phyloP scores from a whole-genome alignment of 148 eudicot genomes.

The Rhododendron griersonianum region DNA sequence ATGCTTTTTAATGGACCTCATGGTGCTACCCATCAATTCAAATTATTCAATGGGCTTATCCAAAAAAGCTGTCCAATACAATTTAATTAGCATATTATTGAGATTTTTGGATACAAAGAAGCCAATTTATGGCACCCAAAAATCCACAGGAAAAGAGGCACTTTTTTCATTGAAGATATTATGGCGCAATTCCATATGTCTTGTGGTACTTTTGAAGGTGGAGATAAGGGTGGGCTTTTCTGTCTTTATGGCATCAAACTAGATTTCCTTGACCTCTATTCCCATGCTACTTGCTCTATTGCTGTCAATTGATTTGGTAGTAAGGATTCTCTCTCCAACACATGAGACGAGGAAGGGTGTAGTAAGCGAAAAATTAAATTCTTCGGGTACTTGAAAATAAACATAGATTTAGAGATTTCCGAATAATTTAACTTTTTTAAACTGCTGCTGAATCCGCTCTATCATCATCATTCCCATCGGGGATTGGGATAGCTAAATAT shows the following conservation, averaged over 20 bases:
- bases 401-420: fast-evolving
- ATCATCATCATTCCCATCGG: too few species aligned
- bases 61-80: neutral
- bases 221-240: neutral
- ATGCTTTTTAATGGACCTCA: neutral
- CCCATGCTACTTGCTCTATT: neutral
- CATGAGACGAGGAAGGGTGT: neutral
- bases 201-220: neutral
- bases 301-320: neutral
- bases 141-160: neutral
- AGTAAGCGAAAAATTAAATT: neutral
- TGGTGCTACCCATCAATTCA: neutral
- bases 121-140: neutral
- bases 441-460: too few species aligned
- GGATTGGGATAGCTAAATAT: neutral
- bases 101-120: neutral
- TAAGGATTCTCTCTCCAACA: neutral
- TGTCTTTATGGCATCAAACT: neutral
- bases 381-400: neutral
- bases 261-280: neutral
- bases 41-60: neutral
- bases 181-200: neutral
- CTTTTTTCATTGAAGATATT: neutral
- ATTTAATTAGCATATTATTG: neutral
- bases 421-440: too few species aligned